A percentile compares a stretch with the other conserved stretches of the same genome.
Conservation (phyloP, 202 grass and related monocot genomes). For the Schoenoplectus triqueter region DNA sequence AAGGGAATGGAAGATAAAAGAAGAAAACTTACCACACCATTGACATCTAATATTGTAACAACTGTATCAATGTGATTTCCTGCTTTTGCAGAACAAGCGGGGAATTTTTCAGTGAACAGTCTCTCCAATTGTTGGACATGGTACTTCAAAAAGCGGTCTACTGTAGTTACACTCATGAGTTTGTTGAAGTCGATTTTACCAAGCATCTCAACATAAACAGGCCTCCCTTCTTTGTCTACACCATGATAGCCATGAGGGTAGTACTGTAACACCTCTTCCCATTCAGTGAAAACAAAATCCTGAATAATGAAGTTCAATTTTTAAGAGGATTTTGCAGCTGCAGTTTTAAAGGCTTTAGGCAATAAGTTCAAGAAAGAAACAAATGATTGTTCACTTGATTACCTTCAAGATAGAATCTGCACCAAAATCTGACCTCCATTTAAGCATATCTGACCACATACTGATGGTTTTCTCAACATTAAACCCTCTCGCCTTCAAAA, state of each 20-base stretch:
- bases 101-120: constrained; percentile 85
- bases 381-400: constrained; percentile 26
- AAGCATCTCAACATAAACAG: constrained; percentile 86
- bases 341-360: neutral
- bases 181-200: constrained; percentile 91
- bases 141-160: constrained; percentile 92
- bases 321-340: neutral
- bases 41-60: constrained; percentile 93
- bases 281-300: constrained; percentile 88
- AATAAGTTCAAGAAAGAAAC: constrained; percentile 21
- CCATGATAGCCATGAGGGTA: constrained; percentile 99
- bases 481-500: constrained; percentile 55
- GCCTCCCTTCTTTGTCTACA: constrained; percentile 97
- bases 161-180: constrained; percentile 84
- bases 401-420: constrained; percentile 57
- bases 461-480: constrained; percentile 48
- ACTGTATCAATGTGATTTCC: constrained; percentile 77
- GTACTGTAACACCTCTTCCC: constrained; percentile 71
- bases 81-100: constrained; percentile 76
- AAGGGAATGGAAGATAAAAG: constrained; percentile 21
- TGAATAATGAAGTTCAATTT: constrained; percentile 45
- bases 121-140: constrained; percentile 93
- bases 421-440: constrained; percentile 56
- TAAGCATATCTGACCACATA: constrained; percentile 64
- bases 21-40: constrained; percentile 74